Base-by-base conservation (phyloP, 805 yeast genomes). In the Saccharomycodes ludwigii region DNA sequence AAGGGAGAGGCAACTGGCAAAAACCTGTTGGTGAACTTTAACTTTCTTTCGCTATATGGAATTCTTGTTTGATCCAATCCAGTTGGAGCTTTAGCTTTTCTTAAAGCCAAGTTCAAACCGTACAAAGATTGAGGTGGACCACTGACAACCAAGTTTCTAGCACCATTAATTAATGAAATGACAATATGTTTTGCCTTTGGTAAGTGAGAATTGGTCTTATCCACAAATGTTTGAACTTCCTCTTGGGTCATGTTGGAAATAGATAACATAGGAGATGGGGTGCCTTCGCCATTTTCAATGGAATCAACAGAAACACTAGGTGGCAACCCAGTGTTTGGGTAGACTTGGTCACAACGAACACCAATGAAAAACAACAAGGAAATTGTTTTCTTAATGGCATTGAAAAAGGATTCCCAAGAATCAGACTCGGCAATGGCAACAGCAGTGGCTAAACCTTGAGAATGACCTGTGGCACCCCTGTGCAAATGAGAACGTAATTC, bases 111-210 rank as follows among this genome's bases (percentile, higher is more conserved):
- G 61, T 86, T 86, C 49, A 91, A 71, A 67, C 99, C 99, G 49
- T 88, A 91, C 40, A 91, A 66, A 3, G 97, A 85, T 68, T 86
- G 95, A 35, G 99, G 97, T 30, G 97, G 98, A 57, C 99, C 99
- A 15, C 94, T 73, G 29, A 88, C 85, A 35, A 91, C 98, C 63
- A 85, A 69, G 59, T 85, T 83, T 64, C 95, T 74, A 29, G 95
- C 95, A 57, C 98, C 98, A 54, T 91, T 91, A 46, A 86, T 69
- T 55, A 91, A 72, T 26, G 97, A 85, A 42, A 91, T 76, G 38
- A 77, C 82, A 50, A 91, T 78, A 52, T 84, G 95, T 61, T 83
- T 84, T 48, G 83, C 95, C 32, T 66, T 63, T 45, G 98, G 96
- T 62, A 91, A 71, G 62, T 86, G 97, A 52, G 79, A 73, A 63